Evolutionary conservation across 2,329 filamentous ascomycete species (phyloP), one percentile per base, ranked within the genome.

Genomic region (Ophiostoma piceae): DNA sequence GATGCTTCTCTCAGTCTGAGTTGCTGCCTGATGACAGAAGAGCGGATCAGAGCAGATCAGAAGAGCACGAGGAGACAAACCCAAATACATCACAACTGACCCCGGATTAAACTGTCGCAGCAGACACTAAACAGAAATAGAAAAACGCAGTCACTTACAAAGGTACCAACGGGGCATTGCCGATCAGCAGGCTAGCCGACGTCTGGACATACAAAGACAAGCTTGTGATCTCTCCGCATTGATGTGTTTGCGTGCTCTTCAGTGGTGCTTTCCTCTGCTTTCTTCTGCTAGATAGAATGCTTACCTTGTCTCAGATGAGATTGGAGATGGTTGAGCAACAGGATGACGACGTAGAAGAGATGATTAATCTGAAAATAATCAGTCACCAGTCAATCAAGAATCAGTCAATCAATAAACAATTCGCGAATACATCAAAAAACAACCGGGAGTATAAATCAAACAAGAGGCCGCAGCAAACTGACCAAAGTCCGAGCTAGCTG

Each of bases 111-210:
- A n/a, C 43, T 47, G 43, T 47, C 16, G 43, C 19, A 7, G 41
- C 19, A n/a, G 22, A 6, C 16, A 51, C 47, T 19, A 57, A 57
- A 26, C 8, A 12, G 4, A 57, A 57, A 57, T 57, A 26, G 51
- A 57, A 57, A 57, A 57, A 57, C n/a, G 19, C 14, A 19, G 14
- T 19, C 8, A 57, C 51, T 57, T 22, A 57, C 51, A 57, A 26
- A 57, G 51, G 51, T 57, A 57, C 51, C 51, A 57, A 57, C 22
- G 51, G 51, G 51, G 51, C 51, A 26, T 57, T 47, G 43, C 43
- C 51, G 51, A 57, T 57, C 51, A 57, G 51, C n/a, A 57, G 51
- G 51, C 51, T 57, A 57, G 51, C n/a, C 47, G 16, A 57, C 51
- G n/a, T 57, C 11, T 47, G 43, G 19, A 26, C 8, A 57, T 57